Base-by-base conservation (phyloP, 768 basidiomycete species). In the Leccinum disarticulatum region DNA sequence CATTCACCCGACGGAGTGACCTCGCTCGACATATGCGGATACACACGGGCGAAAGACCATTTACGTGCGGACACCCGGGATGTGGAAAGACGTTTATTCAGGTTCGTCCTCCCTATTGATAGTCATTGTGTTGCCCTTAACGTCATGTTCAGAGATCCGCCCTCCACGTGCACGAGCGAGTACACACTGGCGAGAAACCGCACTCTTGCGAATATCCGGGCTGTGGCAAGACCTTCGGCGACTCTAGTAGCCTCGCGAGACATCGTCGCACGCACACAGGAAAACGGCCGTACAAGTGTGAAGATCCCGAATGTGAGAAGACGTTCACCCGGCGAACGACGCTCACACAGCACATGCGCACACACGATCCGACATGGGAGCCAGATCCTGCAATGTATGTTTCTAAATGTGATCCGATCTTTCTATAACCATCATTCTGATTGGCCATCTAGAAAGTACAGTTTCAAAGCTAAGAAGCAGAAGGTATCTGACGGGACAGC, bases 1-100 rank as follows among this genome's bases (percentile, higher is more conserved):
- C 85, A 10, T 95, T 95, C 70, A 88, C 87, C 30, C 84, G 93
- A 25, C 83, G 87, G 59, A 94, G 92, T 68, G 93, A 95, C 70
- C 80, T 95, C 49, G 82, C 85, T 46, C 85, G 93, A 28, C 93
- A 95, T 70, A 90, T 86, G 80, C 85, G 91, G 48, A 94, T 94
- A 77, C 93, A 95, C 67, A 94, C 93, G 0, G 93, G 93, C 17
- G 93, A 95, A 72, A 81, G 93, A 54, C 93, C 93, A 3, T 94
- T 90, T 72, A 77, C 86, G 13, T 95, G 92, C 65, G 77, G 79
- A 35, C 80, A 90, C 65, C 67, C 74, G 30, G 87, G 86, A 30
- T 95, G 93, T 59, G 90, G 91, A 54, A 95, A 95, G 79, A 90
- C 90, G 3, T 95, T 95, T 67, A 94, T 95, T 66, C 93, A 95